Base-by-base conservation (phyloP, 2,329 filamentous ascomycete genomes). In the Venturia effusa region DNA sequence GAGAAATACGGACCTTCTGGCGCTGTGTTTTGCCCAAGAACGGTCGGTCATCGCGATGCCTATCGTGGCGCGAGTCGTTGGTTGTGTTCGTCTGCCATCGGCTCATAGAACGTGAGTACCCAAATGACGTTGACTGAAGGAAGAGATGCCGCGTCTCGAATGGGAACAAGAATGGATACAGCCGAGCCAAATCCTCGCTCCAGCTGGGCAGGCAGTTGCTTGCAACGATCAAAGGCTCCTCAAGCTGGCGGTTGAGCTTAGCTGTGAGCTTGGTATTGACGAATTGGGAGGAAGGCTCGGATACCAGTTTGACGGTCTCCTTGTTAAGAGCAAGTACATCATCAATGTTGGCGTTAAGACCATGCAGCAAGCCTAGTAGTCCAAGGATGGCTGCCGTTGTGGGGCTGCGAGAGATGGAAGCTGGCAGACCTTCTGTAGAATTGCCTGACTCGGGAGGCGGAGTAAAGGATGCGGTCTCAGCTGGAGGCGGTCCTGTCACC, bases 251-350 rank as follows among this genome's bases (percentile, higher is more conserved):
- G 72, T 99, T 99, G 64, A 99, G 83, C 78, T 99, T 99, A 1
- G 94, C 95, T 0, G 94, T 99, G 43, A 99, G 83, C 75, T 99
- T 99, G 0, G 94, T 97, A 72, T 99, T 99, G 76, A 99, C 94
- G 70, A 99, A 99, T 69, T 97, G 92, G 2, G 92, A 88, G 59
- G 95, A 76, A 0, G 93, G 90, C 75, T 97, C 93, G 1, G 87
- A 82, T 61, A 89, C 90, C 34, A 95, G 79, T 66, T 85, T 86
- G 65, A 89, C 76, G 2, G 83, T 78, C 62, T 87, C 86, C 70
- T 88, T 88, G 70, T 89, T 88, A 66, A 93, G 89, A 2, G 89
- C 84, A 66, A 97, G 75, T 4, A 97, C 88, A 72, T 97, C 93
- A 68, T 97, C 92, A 19, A 97, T 84, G 66, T 97, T 96, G 39